Conservation (phyloP, 2,329 filamentous ascomycete species). For the Fusarium sulawesiense region DNA sequence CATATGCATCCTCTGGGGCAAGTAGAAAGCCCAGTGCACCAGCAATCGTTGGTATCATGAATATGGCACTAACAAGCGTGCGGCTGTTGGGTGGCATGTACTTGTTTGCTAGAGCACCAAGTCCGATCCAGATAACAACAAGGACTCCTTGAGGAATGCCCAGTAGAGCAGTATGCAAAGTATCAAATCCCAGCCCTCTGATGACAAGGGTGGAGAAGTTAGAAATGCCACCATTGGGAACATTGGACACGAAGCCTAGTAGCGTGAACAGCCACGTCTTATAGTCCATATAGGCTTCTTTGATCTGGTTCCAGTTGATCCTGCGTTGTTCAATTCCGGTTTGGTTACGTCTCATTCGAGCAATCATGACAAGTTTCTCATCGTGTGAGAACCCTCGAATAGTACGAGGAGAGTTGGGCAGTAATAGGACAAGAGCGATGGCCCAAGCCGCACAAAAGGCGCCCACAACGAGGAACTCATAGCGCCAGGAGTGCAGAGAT, state of each 20-base stretch:
- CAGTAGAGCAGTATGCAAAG: constrained; percentile 52
- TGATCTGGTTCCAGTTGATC: constrained; percentile 65
- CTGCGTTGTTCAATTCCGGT: constrained; percentile 68
- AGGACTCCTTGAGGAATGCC: constrained; percentile 54
- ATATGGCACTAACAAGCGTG: constrained; percentile 65
- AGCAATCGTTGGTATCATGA: constrained; percentile 68
- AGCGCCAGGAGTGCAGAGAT: constrained; percentile 70
- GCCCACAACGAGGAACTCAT: constrained; percentile 74
- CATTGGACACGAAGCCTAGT: constrained; percentile 64
- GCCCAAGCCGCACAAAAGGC: constrained; percentile 70
- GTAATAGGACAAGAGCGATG: constrained; percentile 65
- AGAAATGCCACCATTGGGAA: constrained; percentile 68
- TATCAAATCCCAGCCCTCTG: constrained; percentile 65
- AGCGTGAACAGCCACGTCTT: constrained; percentile 70
- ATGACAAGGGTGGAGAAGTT: constrained; percentile 72
- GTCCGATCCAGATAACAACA: constrained; percentile 55
- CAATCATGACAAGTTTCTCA: constrained; percentile 66
- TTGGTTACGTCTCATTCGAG: constrained; percentile 66
- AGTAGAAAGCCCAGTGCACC: constrained; percentile 69
- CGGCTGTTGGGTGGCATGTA: constrained; percentile 59
- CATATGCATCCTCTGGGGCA: constrained; percentile 60
- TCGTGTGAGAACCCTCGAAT: constrained; percentile 62
- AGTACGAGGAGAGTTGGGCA: constrained; percentile 68
- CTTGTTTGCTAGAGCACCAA: constrained; percentile 53
- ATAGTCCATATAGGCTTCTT: constrained; percentile 67